Conservation (phyloP, 2,329 filamentous ascomycete genomes). For the Geosmithia putterillii region DNA sequence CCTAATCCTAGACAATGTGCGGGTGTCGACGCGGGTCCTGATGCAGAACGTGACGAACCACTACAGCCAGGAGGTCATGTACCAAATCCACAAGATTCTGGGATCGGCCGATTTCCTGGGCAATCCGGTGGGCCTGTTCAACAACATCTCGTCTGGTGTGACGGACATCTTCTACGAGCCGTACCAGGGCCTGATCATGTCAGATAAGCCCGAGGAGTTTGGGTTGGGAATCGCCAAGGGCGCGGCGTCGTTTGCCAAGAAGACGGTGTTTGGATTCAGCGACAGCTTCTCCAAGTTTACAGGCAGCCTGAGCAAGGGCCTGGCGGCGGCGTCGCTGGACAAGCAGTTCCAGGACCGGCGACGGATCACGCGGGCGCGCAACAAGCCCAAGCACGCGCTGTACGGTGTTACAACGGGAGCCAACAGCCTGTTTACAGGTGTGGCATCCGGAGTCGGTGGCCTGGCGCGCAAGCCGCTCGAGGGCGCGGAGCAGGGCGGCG, state of each 20-base stretch:
- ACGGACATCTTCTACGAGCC: slow-evolving; percentile 99
- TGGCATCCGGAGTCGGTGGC: slow-evolving; percentile 88
- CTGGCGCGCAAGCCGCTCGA: slow-evolving; percentile 88
- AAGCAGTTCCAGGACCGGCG: slow-evolving; percentile 97
- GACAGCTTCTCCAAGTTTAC: slow-evolving; percentile 98
- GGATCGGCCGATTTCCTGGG: slow-evolving; percentile 96
- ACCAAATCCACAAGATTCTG: slow-evolving; percentile 94
- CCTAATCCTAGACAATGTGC: slow-evolving; percentile 86
- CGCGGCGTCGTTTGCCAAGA: slow-evolving; percentile 94
- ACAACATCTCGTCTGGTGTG: slow-evolving; percentile 93
- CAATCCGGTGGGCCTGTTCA: slow-evolving; percentile 95
- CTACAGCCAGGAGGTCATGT: slow-evolving; percentile 91
- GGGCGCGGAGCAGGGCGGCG: slow-evolving; percentile 90
- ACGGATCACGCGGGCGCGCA: slow-evolving; percentile 83
- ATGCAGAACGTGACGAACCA: slow-evolving; percentile 82
- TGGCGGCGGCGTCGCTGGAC: slow-evolving; percentile 89
- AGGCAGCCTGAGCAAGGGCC: slow-evolving; percentile 89
- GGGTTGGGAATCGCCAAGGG: slow-evolving; percentile 93
- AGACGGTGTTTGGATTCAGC: slow-evolving; percentile 92
- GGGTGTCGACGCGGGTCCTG: slow-evolving; percentile 75
- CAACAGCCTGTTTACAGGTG: slow-evolving; percentile 84
- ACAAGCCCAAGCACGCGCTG: slow-evolving; percentile 90
- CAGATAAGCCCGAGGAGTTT: slow-evolving; percentile 87
- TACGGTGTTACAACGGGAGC: slow-evolving; percentile 94
- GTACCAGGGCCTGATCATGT: slow-evolving; percentile 94